A percentile compares a stretch with the other conserved stretches of the same genome.
Evolutionary conservation across 768 basidiomycete species (phyloP).

Genomic region (Candolleomyces aberdarensis): DNA sequence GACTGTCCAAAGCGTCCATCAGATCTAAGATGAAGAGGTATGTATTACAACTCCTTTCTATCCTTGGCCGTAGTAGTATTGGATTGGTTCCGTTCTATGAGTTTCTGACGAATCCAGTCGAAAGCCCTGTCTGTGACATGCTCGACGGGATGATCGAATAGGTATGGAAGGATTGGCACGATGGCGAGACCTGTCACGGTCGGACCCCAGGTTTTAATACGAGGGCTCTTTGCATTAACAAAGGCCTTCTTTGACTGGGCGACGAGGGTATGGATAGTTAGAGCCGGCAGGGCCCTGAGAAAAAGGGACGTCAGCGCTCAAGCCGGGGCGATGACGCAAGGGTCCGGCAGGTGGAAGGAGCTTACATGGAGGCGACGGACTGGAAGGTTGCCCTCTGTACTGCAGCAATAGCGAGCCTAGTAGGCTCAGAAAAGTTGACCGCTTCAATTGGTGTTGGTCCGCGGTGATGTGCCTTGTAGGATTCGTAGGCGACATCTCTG

Average conservation of each 20-base stretch:
- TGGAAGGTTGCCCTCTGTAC: slow-evolving; percentile 79
- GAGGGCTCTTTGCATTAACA: slow-evolving; percentile 51
- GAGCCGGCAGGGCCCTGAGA: slow-evolving; percentile 72
- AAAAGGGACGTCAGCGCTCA: slow-evolving; percentile 5
- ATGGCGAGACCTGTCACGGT: slow-evolving; percentile 70
- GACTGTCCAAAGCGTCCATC: background rate
- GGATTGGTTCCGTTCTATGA: slow-evolving; percentile 37
- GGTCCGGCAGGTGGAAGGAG: slow-evolving; percentile 10
- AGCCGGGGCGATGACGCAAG: slow-evolving; percentile 9
- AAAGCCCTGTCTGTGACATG: slow-evolving; percentile 63
- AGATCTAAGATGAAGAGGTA: background rate
- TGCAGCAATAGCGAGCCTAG: slow-evolving; percentile 64
- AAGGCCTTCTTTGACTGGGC: slow-evolving; percentile 70
- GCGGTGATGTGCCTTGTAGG: slow-evolving; percentile 69
- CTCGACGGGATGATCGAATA: slow-evolving; percentile 82
- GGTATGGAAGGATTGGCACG: slow-evolving; percentile 70
- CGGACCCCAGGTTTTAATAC: slow-evolving; percentile 71
- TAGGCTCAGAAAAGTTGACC: slow-evolving; percentile 65
- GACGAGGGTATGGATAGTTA: slow-evolving; percentile 84
- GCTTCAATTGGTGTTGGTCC: slow-evolving; percentile 70
- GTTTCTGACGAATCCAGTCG: slow-evolving; percentile 62
- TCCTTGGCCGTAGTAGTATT: slow-evolving; percentile 13
- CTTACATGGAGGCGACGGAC: slow-evolving; percentile 78
- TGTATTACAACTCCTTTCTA: slow-evolving; percentile 28
- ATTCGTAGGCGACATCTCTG: slow-evolving; percentile 77